Conservation (phyloP, 352 stramenopile species). For the Phytophthora tubulina region DNA sequence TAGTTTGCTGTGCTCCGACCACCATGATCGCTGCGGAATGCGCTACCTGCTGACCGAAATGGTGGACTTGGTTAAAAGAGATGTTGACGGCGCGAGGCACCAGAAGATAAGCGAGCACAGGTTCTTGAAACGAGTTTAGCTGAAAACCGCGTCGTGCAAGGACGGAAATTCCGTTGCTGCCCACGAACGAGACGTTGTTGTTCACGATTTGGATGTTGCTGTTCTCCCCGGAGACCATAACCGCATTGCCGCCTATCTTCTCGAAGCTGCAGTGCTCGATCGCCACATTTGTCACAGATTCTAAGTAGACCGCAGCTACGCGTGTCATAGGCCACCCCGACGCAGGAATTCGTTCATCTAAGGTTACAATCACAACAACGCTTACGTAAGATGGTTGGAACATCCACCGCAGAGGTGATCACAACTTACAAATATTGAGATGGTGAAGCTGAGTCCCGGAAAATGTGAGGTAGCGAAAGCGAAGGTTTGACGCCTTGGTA, state of each 20-base stretch:
- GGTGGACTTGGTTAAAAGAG: slow-evolving; percentile 82
- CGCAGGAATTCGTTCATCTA: slow-evolving; percentile 54
- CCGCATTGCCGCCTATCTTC: slow-evolving; percentile 77
- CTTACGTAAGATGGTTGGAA: neutral
- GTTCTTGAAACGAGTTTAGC: slow-evolving; percentile 48
- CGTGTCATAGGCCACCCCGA: slow-evolving; percentile 67
- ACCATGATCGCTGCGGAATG: slow-evolving; percentile 71
- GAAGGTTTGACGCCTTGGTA: slow-evolving; percentile 46
- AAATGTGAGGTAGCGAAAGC: slow-evolving; percentile 71
- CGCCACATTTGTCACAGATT: slow-evolving; percentile 57
- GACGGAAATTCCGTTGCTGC: slow-evolving; percentile 59
- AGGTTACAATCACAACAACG: neutral
- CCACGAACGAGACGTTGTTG: slow-evolving; percentile 81
- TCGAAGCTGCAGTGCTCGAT: slow-evolving; percentile 73
- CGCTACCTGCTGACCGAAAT: slow-evolving; percentile 60
- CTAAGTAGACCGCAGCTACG: slow-evolving; percentile 69
- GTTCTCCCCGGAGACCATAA: slow-evolving; percentile 72
- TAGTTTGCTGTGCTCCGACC: slow-evolving; percentile 57
- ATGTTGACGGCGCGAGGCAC: slow-evolving; percentile 55
- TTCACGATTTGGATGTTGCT: slow-evolving; percentile 58
- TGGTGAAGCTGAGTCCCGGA: slow-evolving; percentile 69
- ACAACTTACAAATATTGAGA: slow-evolving; percentile 67
- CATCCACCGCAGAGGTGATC: neutral
- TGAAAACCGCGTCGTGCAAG: slow-evolving; percentile 44
- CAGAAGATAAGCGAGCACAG: slow-evolving; percentile 55